Base-by-base conservation (phyloP, 1,284 basidiomycete species). In the Baeospora myosura region DNA sequence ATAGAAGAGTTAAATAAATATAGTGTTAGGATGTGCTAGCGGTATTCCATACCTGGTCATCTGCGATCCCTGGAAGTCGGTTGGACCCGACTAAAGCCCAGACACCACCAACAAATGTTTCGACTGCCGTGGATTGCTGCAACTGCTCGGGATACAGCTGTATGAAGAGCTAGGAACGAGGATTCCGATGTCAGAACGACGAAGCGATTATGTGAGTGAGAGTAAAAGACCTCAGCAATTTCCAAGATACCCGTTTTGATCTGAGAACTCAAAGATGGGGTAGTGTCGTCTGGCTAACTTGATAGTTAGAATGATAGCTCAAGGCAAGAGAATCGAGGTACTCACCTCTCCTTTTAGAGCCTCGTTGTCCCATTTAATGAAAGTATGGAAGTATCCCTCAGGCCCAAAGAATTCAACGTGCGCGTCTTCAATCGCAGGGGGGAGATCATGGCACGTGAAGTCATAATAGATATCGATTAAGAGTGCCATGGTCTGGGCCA, bases 391-490 rank as follows among this genome's bases (percentile, higher is more conserved):
- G 65, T 80, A 79, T 1, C 90, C 89, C 0, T 68, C 58, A 14
- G 78, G 69, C 1, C 71, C 79, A 61, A 94, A 94, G 59, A 93
- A 94, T 46, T 85, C 76, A 6, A 73, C 66, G 48, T 96, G 80
- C 32, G 83, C 72, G 58, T 98, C 95, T 58, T 99, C 95, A 54
- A 99, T 85, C 49, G 83, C 85, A 6, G 93, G 93, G 4, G 95
- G 94, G 17, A 98, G 69, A 62, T 99, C 95, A 52, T 98, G 96
- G 50, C 88, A 90, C 1, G 88, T 91, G 45, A 98, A 78, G 61
- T 98, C 96, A 55, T 95, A 86, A 66, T 87, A 98, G 23, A 98
- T 77, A 40, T 95, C 89, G 12, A 90, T 71, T 3, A 96, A 72
- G 4, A 89, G 69, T 10, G 84, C 74, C 68, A 93, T 81, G 0